Evolutionary conservation across 148 eudicot species (phyloP).

Genomic region (Rhododendron kiyosumense): DNA sequence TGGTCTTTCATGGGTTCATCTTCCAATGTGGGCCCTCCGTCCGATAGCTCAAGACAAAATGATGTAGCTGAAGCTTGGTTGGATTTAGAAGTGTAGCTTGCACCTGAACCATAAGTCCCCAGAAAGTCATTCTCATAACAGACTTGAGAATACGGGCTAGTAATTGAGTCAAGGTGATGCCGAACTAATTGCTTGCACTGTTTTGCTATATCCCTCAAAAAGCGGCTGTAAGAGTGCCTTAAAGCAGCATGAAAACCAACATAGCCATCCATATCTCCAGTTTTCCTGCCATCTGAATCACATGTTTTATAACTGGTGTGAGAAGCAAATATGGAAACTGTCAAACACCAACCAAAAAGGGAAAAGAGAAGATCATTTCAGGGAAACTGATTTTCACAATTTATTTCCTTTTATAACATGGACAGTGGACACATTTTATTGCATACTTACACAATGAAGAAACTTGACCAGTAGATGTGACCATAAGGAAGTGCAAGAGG

Average conservation of each 20-base stretch:
- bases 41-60: slow-evolving; percentile 68
- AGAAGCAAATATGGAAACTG: slow-evolving; percentile 1
- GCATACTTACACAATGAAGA: background rate
- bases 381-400: background rate
- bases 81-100: slow-evolving; percentile 27
- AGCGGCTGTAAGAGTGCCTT: slow-evolving; percentile 71
- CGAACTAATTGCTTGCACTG: slow-evolving; percentile 86
- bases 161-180: slow-evolving; percentile 95
- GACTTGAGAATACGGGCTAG: slow-evolving; percentile 90
- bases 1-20: slow-evolving; percentile 49
- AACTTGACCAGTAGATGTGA: background rate
- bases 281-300: slow-evolving; percentile 49
- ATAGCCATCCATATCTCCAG: slow-evolving; percentile 90
- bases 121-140: slow-evolving; percentile 60
- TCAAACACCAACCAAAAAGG: background rate
- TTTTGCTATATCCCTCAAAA: slow-evolving; percentile 68
- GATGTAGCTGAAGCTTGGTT: slow-evolving; percentile 49
- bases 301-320: background rate
- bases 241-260: slow-evolving; percentile 91
- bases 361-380: background rate
- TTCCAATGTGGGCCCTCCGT: slow-evolving; percentile 29
- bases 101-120: slow-evolving; percentile 35
- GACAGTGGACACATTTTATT: background rate
- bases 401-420: background rate
- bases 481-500: background rate